phyloP scores from a whole-genome alignment of 805 yeast species.

The Saccharomycopsis javanensis region DNA sequence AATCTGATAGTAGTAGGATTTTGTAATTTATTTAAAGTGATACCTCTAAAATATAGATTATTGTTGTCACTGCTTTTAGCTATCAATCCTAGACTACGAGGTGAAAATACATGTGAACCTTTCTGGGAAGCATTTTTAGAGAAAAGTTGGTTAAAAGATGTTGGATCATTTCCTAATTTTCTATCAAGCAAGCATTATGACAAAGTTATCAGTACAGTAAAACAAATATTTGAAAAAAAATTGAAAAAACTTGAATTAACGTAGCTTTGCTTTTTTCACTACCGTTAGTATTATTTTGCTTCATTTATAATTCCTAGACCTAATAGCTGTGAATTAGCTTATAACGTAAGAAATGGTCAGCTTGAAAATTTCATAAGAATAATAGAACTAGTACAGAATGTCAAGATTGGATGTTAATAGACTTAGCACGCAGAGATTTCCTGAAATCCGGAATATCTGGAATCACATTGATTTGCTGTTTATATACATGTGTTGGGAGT shows the following conservation, averaged over 20 bases:
- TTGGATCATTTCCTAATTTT: neutral
- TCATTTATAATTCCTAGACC: too few relatives aligned
- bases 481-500: too few relatives aligned
- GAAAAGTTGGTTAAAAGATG: neutral
- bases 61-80: neutral
- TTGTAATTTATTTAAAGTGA: neutral
- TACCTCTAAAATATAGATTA: neutral
- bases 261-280: neutral
- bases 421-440: too few relatives aligned
- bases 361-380: too few relatives aligned
- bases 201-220: neutral
- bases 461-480: too few relatives aligned
- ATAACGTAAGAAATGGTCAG: too few relatives aligned
- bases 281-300: too few relatives aligned
- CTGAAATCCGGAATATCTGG: too few relatives aligned
- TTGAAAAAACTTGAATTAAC: neutral
- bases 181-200: neutral
- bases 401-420: too few relatives aligned
- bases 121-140: neutral
- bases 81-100: neutral
- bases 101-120: neutral
- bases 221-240: neutral
- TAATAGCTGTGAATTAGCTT: too few relatives aligned
- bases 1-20: neutral
- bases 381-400: too few relatives aligned